Conservation (phyloP, 2,329 filamentous ascomycete genomes). For the Monilinia vaccinii-corymbosi region DNA sequence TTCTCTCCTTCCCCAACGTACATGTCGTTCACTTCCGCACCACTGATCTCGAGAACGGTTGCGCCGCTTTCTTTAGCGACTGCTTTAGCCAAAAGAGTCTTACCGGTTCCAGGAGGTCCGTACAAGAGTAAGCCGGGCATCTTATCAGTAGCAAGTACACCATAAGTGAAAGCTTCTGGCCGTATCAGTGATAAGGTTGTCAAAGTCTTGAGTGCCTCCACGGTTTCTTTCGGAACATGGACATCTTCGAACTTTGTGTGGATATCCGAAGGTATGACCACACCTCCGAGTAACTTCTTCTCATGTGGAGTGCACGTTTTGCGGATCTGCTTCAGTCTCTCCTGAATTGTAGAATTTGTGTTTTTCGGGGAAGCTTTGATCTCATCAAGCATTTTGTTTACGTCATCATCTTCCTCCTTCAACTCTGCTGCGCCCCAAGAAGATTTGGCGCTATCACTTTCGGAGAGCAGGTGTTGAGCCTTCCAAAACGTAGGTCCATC, state of each 20-base stretch:
- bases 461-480: constrained; percentile 34
- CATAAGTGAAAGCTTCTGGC: constrained; percentile 93
- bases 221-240: constrained; percentile 71
- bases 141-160: constrained; percentile 81
- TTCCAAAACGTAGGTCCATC: constrained; percentile 30
- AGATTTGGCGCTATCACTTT: constrained; percentile 40
- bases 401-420: constrained; percentile 31
- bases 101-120: constrained; percentile 74
- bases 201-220: constrained; percentile 78
- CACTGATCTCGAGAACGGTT: constrained; percentile 77
- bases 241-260: constrained; percentile 82
- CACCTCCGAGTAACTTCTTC: constrained; percentile 69
- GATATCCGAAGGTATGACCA: constrained; percentile 74
- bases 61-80: constrained; percentile 60
- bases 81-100: constrained; percentile 60
- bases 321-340: constrained; percentile 39
- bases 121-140: constrained; percentile 86
- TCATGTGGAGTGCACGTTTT: constrained; percentile 66
- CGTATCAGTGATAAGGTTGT: constrained; percentile 80
- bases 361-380: constrained; percentile 26
- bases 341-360: constrained; percentile 30
- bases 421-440: constrained; percentile 34
- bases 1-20: constrained; percentile 96
- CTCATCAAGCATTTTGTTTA: constrained; percentile 21
- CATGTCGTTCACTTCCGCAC: constrained; percentile 89